Evolutionary conservation across 306 rosid species (phyloP), one percentile per base, ranked within the genome.

Genomic region (Senna tora): DNA sequence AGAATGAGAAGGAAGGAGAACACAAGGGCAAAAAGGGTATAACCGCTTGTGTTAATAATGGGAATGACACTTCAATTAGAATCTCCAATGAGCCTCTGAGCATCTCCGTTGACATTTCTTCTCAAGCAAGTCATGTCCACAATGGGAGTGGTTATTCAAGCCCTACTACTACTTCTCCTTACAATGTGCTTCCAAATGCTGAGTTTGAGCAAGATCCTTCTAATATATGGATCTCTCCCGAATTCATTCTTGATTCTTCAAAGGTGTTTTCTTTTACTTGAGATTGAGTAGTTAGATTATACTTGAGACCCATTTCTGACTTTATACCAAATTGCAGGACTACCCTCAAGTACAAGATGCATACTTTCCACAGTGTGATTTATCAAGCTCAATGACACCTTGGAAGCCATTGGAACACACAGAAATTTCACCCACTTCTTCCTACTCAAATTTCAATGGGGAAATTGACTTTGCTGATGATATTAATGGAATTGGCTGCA

Each of bases 161-260:
- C 66, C 85, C 86, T 36, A 36, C 39, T 19, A 71, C 60, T 34
- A 67, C 79, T 57, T 85, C 90, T 81, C 83, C 86, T 5, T 14
- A 60, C 56, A 84, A 75, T 71, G 79, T 73, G 58, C 53, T 82
- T 82, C 74, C 77, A n/a, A 60, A 42, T 51, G 59, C 88, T 4
- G 85, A 71, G 12, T 75, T 80, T 38, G 91, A 72, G 65, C 89
- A 84, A 15, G 63, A 82, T 72, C 76, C 84, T 77, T 65, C 92
- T 34, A 66, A 69, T 65, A 38, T 88, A 68, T 92, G 92, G 98
- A 72, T 88, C 69, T 87, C 96, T 30, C 92, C 90, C 19, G 96
- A 90, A 36, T 72, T 88, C 49, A 90, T 90, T 77, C 93, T 92
- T 19, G 98, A 92, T 80, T 88, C 98, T 53, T 90, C 96, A 10